These are phyloP conservation scores for Erysimum cheiri DNA, from an alignment of 441 rosid genomes.

Conservation along the genomic window DNA sequence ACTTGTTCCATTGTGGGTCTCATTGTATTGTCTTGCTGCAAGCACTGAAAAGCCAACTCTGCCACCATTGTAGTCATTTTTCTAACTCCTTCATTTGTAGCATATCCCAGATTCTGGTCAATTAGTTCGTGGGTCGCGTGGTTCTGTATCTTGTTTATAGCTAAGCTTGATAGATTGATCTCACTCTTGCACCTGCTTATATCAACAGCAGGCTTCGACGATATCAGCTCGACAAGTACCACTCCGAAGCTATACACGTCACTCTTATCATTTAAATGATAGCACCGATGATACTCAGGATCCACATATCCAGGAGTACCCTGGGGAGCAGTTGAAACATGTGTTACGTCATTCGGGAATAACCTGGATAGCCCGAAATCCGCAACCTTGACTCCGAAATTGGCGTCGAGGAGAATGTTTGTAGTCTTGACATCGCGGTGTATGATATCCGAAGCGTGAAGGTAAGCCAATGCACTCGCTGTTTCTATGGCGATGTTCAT, in stretches of 20 bases:
- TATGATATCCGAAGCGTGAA: constrained; percentile 71
- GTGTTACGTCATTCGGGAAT: constrained; percentile 63
- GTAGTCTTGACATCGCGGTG: constrained; percentile 78
- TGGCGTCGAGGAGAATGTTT: constrained; percentile 69
- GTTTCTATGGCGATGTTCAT: constrained; percentile 79
- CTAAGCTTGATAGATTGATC: constrained; percentile 71
- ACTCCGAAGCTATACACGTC: constrained; percentile 91
- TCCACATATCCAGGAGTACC: constrained; percentile 91
- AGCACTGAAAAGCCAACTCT: constrained; percentile 68
- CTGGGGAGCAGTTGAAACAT: constrained; percentile 80
- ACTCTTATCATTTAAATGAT: constrained; percentile 72
- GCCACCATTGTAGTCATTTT: constrained; percentile 67
- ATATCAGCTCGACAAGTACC: constrained; percentile 74
- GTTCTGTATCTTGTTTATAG: constrained; percentile 64
- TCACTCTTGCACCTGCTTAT: constrained; percentile 60
- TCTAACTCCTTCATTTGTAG: constrained; percentile 47
- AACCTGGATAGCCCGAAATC: constrained; percentile 75
- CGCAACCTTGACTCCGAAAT: constrained; percentile 68
- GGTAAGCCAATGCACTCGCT: constrained; percentile 72
- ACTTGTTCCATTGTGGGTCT: constrained; percentile 78
- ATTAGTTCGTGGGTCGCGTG: constrained; percentile 57
- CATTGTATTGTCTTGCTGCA: constrained; percentile 70
- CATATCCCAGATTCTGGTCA: constrained; percentile 60
- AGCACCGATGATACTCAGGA: constrained; percentile 42
- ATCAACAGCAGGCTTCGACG: constrained; percentile 83